A percentile compares a stretch with the other conserved stretches of the same genome.
phyloP scores from a whole-genome alignment of 257 asterid species.

The Penstemon barbatus region DNA sequence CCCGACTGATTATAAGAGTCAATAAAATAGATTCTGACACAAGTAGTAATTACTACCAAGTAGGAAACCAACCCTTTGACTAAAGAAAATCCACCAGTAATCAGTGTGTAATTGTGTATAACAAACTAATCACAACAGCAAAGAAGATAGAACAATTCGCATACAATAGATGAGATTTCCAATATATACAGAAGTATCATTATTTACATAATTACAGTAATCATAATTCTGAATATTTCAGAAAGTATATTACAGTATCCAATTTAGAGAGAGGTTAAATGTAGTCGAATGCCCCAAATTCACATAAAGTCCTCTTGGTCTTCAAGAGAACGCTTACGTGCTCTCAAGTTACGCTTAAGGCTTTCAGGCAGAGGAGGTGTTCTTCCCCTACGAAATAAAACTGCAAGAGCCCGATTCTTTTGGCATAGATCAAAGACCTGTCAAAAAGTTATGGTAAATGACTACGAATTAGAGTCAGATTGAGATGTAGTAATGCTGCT shows the following conservation, averaged over 20 bases:
- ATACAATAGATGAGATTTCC: constrained; percentile 10
- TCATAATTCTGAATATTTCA: background rate
- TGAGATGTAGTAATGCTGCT: constrained; percentile 29
- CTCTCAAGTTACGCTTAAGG: constrained; percentile 75
- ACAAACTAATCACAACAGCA: background rate
- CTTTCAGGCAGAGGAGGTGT: constrained; percentile 83
- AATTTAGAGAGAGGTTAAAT: background rate
- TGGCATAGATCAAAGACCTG: constrained; percentile 93
- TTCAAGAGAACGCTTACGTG: constrained; percentile 85
- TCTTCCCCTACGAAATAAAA: constrained; percentile 75
- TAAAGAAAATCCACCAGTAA: no score
- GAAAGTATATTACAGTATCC: constrained; percentile 2
- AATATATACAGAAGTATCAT: constrained; percentile 32
- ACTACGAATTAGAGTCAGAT: constrained; percentile 6
- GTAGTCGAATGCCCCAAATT: background rate
- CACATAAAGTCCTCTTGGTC: constrained; percentile 55
- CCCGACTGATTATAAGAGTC: no score
- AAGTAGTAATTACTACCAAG: no score
- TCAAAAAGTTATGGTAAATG: constrained; percentile 13
- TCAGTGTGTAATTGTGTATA: no score
- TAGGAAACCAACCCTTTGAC: no score
- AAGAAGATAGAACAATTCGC: constrained; percentile 18
- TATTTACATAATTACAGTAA: constrained; percentile 19
- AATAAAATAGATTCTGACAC: no score
- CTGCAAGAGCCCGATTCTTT: constrained; percentile 80